Base-by-base conservation (phyloP, 768 basidiomycete species). In the Leccinum arenicola region DNA sequence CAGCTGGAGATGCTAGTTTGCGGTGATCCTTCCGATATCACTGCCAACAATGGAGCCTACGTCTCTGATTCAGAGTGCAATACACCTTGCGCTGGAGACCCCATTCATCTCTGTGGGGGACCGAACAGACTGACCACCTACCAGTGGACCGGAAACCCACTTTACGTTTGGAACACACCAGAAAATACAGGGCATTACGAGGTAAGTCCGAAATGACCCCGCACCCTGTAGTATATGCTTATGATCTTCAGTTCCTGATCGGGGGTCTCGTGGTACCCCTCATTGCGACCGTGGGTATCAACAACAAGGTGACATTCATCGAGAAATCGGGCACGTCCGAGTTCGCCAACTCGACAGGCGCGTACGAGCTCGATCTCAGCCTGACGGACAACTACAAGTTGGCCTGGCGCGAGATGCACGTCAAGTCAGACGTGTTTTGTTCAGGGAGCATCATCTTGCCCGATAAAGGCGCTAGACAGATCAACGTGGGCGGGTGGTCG, bases 381-480 rank as follows among this genome's bases (percentile, higher is more conserved):
- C 74, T 91, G 35, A 77, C 76, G 0, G 60, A 76, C 59, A 73
- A 79, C 33, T 76, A 75, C 56, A 7, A 45, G 21, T 61, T 70
- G 56, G 82, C 88, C 7, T 93, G 88, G 88, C 86, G 89, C 40
- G 79, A 78, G 60, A 89, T 92, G 87, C 85, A 91, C 60, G 74
- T 90, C 63, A 77, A 89, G 73, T 78, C 87, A 10, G 88, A 93
- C 63, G 88, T 92, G 11, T 93, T 93, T 77, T 92, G 91, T 68
- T 84, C 90, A 4, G 91, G 76, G 10, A 82, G 83, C 48, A 75
- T 93, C 49, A 81, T 89, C 35, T 81, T 92, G 35, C 91, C 91
- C 1, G 91, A 92, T 68, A 87, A 85, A 61, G 84, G 74, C 15
- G 91, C 77, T 3, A 61, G 72, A 10, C 65, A 64, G 58, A 65